Percentiles rank a stretch among this genome's conserved stretches.
Evolutionary conservation across 805 yeast genomes (phyloP).

Genomic region (Metschnikowia drakensbergensis): DNA sequence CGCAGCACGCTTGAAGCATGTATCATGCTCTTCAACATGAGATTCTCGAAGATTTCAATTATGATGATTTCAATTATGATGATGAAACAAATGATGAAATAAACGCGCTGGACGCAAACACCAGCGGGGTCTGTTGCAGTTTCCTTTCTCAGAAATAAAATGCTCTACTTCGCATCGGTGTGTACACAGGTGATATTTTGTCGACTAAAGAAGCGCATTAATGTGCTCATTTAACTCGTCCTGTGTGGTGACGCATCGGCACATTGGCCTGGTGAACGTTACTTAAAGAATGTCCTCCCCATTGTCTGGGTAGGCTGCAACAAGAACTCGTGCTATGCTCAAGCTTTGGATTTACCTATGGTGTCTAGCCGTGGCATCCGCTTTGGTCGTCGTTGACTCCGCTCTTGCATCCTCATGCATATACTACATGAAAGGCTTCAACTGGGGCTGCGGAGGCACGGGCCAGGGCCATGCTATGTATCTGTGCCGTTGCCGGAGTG

Average conservation of each 20-base stretch:
- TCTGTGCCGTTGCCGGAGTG: slow-evolving; percentile 17
- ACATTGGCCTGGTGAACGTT: background rate
- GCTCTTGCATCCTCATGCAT: slow-evolving; percentile 19
- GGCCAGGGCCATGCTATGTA: slow-evolving; percentile 19
- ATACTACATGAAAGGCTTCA: slow-evolving; percentile 17
- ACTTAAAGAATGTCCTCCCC: background rate
- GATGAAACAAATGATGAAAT: too few relatives aligned
- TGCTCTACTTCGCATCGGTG: background rate
- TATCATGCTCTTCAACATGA: too few relatives aligned
- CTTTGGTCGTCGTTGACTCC: slow-evolving; percentile 16
- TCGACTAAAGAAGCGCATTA: slow-evolving; percentile 1
- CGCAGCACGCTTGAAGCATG: too few relatives aligned
- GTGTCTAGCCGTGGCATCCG: slow-evolving; percentile 6
- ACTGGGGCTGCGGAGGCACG: slow-evolving; percentile 21
- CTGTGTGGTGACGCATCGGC: background rate
- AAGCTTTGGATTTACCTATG: background rate
- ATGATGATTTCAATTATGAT: too few relatives aligned
- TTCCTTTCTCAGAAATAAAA: slow-evolving; percentile 1
- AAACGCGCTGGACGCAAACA: background rate
- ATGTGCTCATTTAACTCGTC: slow-evolving; percentile 1
- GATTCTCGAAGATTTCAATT: too few relatives aligned
- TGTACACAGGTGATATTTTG: background rate
- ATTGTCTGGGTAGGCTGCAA: too few relatives aligned
- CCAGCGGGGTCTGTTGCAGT: background rate
- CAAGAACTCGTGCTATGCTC: background rate